A percentile compares a stretch with the other conserved stretches of the same genome.
These are phyloP conservation scores for Ogataea zsoltii DNA, from an alignment of 805 yeast species.

Conservation along the genomic window DNA sequence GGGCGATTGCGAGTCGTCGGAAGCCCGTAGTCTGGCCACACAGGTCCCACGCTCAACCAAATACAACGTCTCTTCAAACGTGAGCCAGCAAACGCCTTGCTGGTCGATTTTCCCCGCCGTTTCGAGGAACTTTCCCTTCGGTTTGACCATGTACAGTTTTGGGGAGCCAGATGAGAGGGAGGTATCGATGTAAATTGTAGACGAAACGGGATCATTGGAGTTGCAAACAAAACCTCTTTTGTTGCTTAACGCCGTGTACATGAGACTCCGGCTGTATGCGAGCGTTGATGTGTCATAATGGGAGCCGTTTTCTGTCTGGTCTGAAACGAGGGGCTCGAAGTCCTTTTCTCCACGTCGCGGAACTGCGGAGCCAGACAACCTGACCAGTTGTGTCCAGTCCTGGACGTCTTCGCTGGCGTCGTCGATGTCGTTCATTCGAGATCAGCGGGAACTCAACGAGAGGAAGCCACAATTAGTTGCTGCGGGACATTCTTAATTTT, in stretches of 20 bases:
- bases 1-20: constrained; percentile 28
- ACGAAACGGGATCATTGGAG: constrained; percentile 26
- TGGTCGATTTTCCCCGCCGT: constrained; percentile 66
- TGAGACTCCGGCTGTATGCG: constrained; percentile 57
- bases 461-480: too few relatives aligned
- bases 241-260: constrained; percentile 65
- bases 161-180: neutral
- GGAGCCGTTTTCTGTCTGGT: constrained; percentile 12
- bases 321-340: constrained; percentile 56
- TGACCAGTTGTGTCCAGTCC: constrained; percentile 51
- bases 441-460: too few relatives aligned
- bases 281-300: constrained; percentile 38
- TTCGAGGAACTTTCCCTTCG: constrained; percentile 72
- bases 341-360: constrained; percentile 86
- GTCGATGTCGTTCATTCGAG: constrained; percentile 19
- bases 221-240: constrained; percentile 44
- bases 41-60: constrained; percentile 77
- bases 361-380: constrained; percentile 30
- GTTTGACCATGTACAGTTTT: constrained; percentile 38
- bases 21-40: constrained; percentile 26
- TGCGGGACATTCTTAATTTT: too few relatives aligned
- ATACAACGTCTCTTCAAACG: constrained; percentile 71
- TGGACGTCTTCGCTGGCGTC: constrained; percentile 47
- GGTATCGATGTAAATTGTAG: constrained; percentile 25
- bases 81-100: constrained; percentile 47